A percentile compares a stretch with the other conserved stretches of the same genome.
Conservation (phyloP, 768 basidiomycete species). For the Botryobasidium botryosum region DNA sequence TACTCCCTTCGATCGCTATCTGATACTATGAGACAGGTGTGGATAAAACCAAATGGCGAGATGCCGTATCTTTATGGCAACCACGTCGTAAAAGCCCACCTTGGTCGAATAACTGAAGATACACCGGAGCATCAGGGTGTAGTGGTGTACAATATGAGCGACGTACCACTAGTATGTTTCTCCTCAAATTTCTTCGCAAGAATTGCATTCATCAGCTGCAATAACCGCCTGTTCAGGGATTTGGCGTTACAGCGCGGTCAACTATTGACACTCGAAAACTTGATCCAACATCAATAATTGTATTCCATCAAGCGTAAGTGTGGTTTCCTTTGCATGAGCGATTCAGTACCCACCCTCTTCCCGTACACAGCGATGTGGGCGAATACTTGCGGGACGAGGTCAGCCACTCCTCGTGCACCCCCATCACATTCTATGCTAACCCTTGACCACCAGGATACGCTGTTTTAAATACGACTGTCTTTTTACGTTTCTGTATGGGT, state of each 20-base stretch:
- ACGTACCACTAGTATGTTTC: slow-evolving; percentile 65
- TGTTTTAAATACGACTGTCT: slow-evolving; percentile 4
- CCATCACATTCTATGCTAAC: neutral
- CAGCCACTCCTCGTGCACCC: neutral
- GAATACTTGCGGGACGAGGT: slow-evolving; percentile 98
- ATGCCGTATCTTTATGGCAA: slow-evolving; percentile 99
- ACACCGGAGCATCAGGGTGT: slow-evolving; percentile 98
- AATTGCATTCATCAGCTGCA: neutral
- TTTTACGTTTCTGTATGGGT: no score
- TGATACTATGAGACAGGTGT: slow-evolving; percentile 39
- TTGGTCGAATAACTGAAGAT: slow-evolving; percentile 98
- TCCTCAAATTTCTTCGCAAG: neutral
- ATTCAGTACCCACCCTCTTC: slow-evolving; percentile 7
- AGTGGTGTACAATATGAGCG: slow-evolving; percentile 89
- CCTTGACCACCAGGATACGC: slow-evolving; percentile 4
- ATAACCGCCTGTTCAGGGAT: slow-evolving; percentile 47
- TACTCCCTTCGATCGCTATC: neutral
- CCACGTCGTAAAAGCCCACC: slow-evolving; percentile 93
- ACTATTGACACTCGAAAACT: slow-evolving; percentile 93
- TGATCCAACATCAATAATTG: slow-evolving; percentile 92
- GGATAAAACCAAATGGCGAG: slow-evolving; percentile 99
- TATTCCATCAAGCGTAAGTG: slow-evolving; percentile 91
- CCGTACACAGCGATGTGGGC: slow-evolving; percentile 64
- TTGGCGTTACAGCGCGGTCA: slow-evolving; percentile 91
- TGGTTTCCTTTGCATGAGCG: neutral